Evolutionary conservation across 352 stramenopile genomes (phyloP).

Genomic region (Blastocystis hominis): DNA sequence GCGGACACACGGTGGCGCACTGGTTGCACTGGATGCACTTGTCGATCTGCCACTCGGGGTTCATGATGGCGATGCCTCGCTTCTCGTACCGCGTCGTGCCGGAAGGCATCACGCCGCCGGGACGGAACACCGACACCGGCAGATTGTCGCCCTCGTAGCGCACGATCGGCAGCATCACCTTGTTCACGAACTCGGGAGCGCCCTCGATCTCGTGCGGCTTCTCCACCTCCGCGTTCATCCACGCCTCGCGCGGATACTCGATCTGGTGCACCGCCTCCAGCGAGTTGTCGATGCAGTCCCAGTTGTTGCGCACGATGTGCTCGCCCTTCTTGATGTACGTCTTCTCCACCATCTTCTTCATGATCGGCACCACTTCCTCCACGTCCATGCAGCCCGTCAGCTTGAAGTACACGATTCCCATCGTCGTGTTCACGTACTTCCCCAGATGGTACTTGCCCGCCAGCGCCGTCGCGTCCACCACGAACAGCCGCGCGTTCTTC

Average conservation of each 20-base stretch:
- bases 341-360: slow-evolving; percentile 65
- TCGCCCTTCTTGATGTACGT: slow-evolving; percentile 66
- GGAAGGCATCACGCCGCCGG: slow-evolving; percentile 63
- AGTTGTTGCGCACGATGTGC: slow-evolving; percentile 66
- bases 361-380: slow-evolving; percentile 62
- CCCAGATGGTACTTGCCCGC: slow-evolving; percentile 63
- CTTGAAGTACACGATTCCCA: slow-evolving; percentile 65
- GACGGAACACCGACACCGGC: slow-evolving; percentile 59
- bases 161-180: slow-evolving; percentile 38
- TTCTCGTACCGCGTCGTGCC: slow-evolving; percentile 66
- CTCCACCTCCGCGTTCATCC: slow-evolving; percentile 62
- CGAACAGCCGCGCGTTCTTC: slow-evolving; percentile 59
- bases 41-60: slow-evolving; percentile 43
- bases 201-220: slow-evolving; percentile 62
- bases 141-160: slow-evolving; percentile 57
- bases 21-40: slow-evolving; percentile 68
- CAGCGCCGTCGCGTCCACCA: slow-evolving; percentile 64
- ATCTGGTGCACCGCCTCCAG: slow-evolving; percentile 11
- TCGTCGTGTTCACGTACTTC: slow-evolving; percentile 67
- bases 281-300: slow-evolving; percentile 63
- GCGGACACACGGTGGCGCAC: slow-evolving; percentile 66
- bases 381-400: slow-evolving; percentile 64
- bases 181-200: slow-evolving; percentile 44
- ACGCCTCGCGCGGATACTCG: slow-evolving; percentile 62
- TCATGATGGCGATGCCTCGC: slow-evolving; percentile 43